Percentiles rank a stretch among this genome's conserved stretches.
These are phyloP conservation scores for Cotoneaster glaucophyllus DNA, from an alignment of 306 rosid species.

Conservation along the genomic window DNA sequence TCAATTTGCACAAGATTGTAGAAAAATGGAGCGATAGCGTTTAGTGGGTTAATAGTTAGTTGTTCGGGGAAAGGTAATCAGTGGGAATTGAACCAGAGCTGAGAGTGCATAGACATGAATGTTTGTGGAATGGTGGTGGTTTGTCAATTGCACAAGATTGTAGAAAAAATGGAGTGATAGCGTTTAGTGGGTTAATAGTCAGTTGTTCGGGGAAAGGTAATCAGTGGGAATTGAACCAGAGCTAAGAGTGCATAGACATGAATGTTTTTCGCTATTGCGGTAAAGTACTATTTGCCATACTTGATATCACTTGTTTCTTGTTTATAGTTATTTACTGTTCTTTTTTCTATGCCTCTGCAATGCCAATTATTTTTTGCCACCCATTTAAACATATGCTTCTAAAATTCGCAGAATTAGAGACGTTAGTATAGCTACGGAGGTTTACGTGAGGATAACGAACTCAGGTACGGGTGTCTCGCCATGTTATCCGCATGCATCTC, in stretches of 20 bases:
- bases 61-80: not conserved
- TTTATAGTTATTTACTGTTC: not conserved
- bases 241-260: too few relatives aligned
- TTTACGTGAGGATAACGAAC: not conserved
- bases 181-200: not conserved
- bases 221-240: not conserved
- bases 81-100: not conserved
- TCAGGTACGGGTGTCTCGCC: not conserved
- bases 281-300: too few relatives aligned
- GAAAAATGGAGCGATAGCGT: not conserved
- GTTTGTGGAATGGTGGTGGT: not conserved
- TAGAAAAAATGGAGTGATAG: not conserved
- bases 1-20: not conserved
- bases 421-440: not conserved
- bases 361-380: not conserved
- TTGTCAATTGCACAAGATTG: not conserved
- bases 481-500: not conserved
- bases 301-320: too few relatives aligned
- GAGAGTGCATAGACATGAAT: too few relatives aligned
- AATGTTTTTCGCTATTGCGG: too few relatives aligned
- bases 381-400: not conserved
- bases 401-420: too few relatives aligned
- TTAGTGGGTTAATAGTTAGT: not conserved
- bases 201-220: not conserved
- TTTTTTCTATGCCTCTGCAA: too few relatives aligned